phyloP scores from a whole-genome alignment of 2,329 filamentous ascomycete genomes.

The Colletotrichum somersetense region DNA sequence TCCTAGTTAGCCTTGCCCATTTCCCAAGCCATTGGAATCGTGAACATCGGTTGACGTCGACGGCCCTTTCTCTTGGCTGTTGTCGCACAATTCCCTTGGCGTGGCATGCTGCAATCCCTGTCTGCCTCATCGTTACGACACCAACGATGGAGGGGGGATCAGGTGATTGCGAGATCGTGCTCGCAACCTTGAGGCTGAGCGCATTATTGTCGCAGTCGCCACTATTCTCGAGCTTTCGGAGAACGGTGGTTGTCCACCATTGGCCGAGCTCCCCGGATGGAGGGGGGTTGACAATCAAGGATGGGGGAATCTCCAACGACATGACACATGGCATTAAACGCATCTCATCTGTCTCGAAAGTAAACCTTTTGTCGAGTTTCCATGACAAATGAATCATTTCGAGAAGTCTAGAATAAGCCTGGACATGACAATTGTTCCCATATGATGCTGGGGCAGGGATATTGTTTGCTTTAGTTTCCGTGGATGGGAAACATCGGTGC shows the following conservation, averaged over 20 bases:
- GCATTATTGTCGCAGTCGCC: conserved; percentile 13
- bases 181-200: not conserved
- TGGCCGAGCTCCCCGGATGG: conserved; percentile 13
- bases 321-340: conserved; percentile 29
- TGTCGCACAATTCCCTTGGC: conserved; percentile 32
- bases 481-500: conserved; percentile 23
- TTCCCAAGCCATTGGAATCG: conserved; percentile 15
- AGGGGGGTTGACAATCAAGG: conserved; percentile 3
- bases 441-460: conserved; percentile 12
- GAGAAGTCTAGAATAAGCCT: conserved; percentile 3
- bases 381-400: not conserved
- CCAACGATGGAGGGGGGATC: conserved; percentile 15
- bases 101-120: not conserved
- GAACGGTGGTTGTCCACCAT: not conserved
- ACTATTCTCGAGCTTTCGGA: conserved; percentile 7
- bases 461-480: conserved; percentile 2
- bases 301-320: not conserved
- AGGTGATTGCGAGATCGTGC: not conserved
- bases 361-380: conserved; percentile 5
- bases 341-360: conserved; percentile 23
- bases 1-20: conserved; percentile 10
- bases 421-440: conserved; percentile 9
- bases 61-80: conserved; percentile 27
- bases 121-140: conserved; percentile 16
- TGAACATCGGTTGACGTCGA: conserved; percentile 18